phyloP scores from a whole-genome alignment of 352 stramenopile genomes.

The Globisporangium spiculum region DNA sequence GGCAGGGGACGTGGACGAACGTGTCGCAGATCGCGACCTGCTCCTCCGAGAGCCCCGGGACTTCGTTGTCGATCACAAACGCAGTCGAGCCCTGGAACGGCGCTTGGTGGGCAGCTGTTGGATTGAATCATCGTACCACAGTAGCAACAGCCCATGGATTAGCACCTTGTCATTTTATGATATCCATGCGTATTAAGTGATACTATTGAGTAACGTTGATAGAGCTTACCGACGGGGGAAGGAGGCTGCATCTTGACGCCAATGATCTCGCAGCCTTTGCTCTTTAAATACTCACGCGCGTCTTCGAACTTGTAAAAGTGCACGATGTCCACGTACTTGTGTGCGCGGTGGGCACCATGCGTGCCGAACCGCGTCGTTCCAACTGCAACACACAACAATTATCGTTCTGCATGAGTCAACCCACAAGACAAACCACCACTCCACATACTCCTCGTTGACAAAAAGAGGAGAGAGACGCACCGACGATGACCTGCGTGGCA shows the following conservation, averaged over 20 bases:
- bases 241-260: conserved; percentile 31
- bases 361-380: conserved; percentile 76
- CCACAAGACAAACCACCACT: neutral
- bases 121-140: neutral
- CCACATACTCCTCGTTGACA: neutral
- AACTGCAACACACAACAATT: conserved; percentile 28
- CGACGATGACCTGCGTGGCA: conserved; percentile 67
- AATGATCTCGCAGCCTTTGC: conserved; percentile 55
- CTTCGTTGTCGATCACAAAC: conserved; percentile 80
- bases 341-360: conserved; percentile 68
- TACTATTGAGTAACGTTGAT: neutral
- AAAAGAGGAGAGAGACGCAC: conserved; percentile 27
- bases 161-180: neutral
- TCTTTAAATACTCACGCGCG: conserved; percentile 54
- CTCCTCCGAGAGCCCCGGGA: conserved; percentile 47
- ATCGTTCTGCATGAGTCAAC: neutral
- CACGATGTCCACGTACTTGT: conserved; percentile 79
- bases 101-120: conserved; percentile 41
- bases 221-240: conserved; percentile 1
- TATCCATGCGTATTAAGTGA: neutral
- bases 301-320: conserved; percentile 70
- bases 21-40: conserved; percentile 64
- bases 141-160: neutral
- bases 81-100: conserved; percentile 52
- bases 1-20: conserved; percentile 60